A percentile compares a stretch with the other conserved stretches of the same genome.
phyloP scores from a whole-genome alignment of 1,284 basidiomycete genomes.

The Vanrija humicola region DNA sequence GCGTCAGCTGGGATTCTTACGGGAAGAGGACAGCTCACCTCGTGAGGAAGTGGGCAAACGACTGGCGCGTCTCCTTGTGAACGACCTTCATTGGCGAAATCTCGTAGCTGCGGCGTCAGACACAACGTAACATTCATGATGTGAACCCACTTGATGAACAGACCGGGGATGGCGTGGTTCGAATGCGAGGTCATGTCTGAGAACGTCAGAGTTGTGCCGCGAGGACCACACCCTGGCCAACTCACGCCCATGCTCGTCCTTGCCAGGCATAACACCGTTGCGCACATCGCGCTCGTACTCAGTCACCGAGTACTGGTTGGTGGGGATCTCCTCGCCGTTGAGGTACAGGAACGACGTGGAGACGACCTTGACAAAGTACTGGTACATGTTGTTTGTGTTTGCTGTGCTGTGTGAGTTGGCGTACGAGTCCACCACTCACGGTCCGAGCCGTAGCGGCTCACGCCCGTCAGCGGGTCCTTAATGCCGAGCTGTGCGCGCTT shows the following conservation, averaged over 20 bases:
- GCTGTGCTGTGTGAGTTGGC: constrained; percentile 1
- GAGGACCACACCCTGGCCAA: neutral
- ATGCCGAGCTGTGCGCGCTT: constrained; percentile 63
- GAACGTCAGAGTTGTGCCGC: neutral
- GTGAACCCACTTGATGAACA: constrained; percentile 71
- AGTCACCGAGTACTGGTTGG: constrained; percentile 83
- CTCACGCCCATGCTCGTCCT: constrained; percentile 61
- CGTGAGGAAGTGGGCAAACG: constrained; percentile 94
- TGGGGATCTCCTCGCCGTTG: constrained; percentile 58
- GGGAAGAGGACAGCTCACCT: constrained; percentile 59
- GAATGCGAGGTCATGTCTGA: constrained; percentile 67
- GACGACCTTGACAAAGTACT: constrained; percentile 73
- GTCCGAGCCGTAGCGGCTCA: constrained; percentile 58
- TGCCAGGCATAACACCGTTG: constrained; percentile 53
- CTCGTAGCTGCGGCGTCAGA: constrained; percentile 59
- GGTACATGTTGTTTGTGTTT: constrained; percentile 13
- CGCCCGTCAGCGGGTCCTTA: constrained; percentile 75
- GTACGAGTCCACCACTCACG: constrained; percentile 49
- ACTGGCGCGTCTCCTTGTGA: constrained; percentile 84
- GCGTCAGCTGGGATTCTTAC: constrained; percentile 1
- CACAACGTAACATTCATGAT: neutral
- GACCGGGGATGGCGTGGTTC: constrained; percentile 71
- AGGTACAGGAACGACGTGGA: constrained; percentile 83
- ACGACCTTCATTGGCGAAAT: constrained; percentile 95
- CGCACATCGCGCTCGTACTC: constrained; percentile 88